Evolutionary conservation across 805 yeast genomes (phyloP).

Genomic region (Barnettozyma vustinii): DNA sequence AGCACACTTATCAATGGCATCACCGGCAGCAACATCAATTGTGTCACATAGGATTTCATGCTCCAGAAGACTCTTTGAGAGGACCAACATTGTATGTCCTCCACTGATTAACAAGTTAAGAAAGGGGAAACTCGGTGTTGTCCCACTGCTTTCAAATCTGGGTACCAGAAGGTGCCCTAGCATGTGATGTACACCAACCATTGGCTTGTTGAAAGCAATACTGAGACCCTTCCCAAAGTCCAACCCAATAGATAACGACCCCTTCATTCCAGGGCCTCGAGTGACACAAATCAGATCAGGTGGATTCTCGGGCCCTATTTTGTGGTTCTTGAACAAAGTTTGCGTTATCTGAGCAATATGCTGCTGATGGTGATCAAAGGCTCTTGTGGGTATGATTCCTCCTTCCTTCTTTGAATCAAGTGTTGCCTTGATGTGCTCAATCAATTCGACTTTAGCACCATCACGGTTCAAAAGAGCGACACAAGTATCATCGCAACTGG

Average conservation of each 20-base stretch:
- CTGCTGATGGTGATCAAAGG: constrained; percentile 71
- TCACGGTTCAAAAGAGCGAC: constrained; percentile 66
- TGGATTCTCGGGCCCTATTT: constrained; percentile 12
- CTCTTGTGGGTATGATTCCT: constrained; percentile 85
- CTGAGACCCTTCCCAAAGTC: constrained; percentile 83
- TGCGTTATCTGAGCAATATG: constrained; percentile 47
- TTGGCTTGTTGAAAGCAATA: constrained; percentile 69
- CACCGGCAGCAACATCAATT: constrained; percentile 88
- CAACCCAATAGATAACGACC: constrained; percentile 76
- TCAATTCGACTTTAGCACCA: constrained; percentile 27
- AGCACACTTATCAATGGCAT: constrained; percentile 89
- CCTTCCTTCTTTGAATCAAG: constrained; percentile 63
- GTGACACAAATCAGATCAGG: constrained; percentile 86
- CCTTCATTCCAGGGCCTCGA: constrained; percentile 95
- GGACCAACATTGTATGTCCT: constrained; percentile 88
- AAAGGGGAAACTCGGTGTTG: constrained; percentile 55
- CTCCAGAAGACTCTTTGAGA: constrained; percentile 49
- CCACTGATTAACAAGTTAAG: constrained; percentile 81
- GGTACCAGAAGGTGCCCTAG: constrained; percentile 81
- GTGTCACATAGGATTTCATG: constrained; percentile 77
- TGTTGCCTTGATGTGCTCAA: constrained; percentile 60
- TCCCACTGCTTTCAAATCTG: constrained; percentile 40
- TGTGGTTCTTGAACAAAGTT: constrained; percentile 32
- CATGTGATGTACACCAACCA: constrained; percentile 95
- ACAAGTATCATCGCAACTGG: constrained; percentile 94